Evolutionary conservation across 305 asterid genomes (phyloP).

Genomic region (Monarda citriodora): DNA sequence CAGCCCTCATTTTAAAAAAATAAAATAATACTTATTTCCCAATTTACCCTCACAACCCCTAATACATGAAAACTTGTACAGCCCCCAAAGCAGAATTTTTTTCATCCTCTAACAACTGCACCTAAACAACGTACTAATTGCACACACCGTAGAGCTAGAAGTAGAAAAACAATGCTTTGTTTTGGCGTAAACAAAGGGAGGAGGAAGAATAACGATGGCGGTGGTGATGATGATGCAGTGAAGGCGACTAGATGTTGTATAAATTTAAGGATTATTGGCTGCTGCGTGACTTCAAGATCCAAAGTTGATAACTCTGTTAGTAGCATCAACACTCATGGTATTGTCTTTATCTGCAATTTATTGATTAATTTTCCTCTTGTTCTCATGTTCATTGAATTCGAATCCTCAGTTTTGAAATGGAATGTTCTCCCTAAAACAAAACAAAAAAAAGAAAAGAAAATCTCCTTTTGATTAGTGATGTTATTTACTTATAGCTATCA

Average conservation of each 20-base stretch:
- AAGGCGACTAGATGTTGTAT: conserved; percentile 54
- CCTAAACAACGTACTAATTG: too few species aligned
- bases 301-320: conserved; percentile 73
- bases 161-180: too few species aligned
- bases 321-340: conserved; percentile 63
- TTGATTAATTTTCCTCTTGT: conserved; percentile 8
- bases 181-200: too few species aligned
- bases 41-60: too few species aligned
- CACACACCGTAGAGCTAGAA: too few species aligned
- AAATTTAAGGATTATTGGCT: conserved; percentile 50
- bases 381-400: conserved; percentile 5
- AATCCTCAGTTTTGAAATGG: conserved; percentile 10
- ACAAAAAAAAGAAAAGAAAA: too few species aligned
- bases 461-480: not conserved
- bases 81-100: too few species aligned
- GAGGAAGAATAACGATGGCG: conserved; percentile 31
- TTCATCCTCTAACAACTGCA: too few species aligned
- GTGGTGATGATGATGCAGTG: conserved; percentile 30
- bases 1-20: too few species aligned
- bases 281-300: conserved; percentile 77
- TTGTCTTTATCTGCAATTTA: conserved; percentile 17
- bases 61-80: too few species aligned
- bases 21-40: too few species aligned
- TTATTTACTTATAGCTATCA: not conserved
- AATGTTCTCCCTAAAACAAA: not conserved